These are phyloP conservation scores for Trichoderma atroviride DNA, from an alignment of 2,329 filamentous ascomycete genomes.

Conservation along the genomic window DNA sequence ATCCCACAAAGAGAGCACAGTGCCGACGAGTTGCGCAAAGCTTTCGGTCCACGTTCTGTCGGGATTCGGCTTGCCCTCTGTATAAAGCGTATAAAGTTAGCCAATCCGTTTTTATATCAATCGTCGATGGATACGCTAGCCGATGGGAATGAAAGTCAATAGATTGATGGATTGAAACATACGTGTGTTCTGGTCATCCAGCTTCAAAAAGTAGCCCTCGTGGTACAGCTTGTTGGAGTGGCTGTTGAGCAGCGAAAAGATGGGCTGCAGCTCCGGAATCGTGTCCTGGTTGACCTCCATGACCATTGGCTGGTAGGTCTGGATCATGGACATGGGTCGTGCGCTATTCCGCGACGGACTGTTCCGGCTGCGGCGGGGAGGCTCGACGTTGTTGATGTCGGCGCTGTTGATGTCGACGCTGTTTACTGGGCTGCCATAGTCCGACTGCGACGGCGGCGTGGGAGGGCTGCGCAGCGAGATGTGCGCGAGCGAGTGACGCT, in stretches of 20 bases:
- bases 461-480: slow-evolving; percentile 43
- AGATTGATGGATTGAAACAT: slow-evolving; percentile 41
- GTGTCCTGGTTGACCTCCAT: slow-evolving; percentile 86
- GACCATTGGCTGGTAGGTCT: slow-evolving; percentile 80
- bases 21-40: slow-evolving; percentile 94
- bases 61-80: slow-evolving; percentile 82
- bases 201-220: slow-evolving; percentile 95
- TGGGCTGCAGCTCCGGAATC: slow-evolving; percentile 88
- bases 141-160: background rate
- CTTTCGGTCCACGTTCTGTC: slow-evolving; percentile 95
- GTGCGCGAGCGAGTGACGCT: slow-evolving; percentile 43
- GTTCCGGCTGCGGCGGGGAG: slow-evolving; percentile 46
- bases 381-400: slow-evolving; percentile 46
- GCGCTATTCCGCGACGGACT: slow-evolving; percentile 54
- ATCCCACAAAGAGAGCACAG: slow-evolving; percentile 94
- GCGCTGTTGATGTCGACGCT: slow-evolving; percentile 38
- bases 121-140: background rate
- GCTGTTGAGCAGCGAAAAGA: slow-evolving; percentile 91
- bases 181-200: slow-evolving; percentile 94
- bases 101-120: background rate
- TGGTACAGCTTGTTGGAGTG: slow-evolving; percentile 97
- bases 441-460: slow-evolving; percentile 44
- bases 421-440: slow-evolving; percentile 50
- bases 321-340: slow-evolving; percentile 81
- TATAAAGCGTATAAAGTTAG: slow-evolving; percentile 16